A percentile compares a stretch with the other conserved stretches of the same genome.
These are phyloP conservation scores for Solanum lignicaule DNA, from an alignment of 257 asterid genomes.

Conservation along the genomic window DNA sequence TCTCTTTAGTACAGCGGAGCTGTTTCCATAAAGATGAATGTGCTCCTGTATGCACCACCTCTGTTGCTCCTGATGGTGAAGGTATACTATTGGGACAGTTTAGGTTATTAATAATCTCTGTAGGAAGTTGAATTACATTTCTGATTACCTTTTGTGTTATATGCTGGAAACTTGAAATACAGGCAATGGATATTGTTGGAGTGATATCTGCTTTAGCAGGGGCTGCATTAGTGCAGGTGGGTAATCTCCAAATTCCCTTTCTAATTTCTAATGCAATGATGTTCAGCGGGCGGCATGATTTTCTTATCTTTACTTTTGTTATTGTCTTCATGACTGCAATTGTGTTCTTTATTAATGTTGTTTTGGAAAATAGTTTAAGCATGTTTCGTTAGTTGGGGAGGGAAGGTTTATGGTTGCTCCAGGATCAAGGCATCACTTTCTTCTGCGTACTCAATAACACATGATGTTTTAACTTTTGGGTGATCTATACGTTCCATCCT, in stretches of 20 bases:
- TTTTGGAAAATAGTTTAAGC: neutral
- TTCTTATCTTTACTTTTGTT: neutral
- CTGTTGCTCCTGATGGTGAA: slow-evolving; percentile 67
- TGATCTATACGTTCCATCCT: neutral
- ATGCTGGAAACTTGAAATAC: slow-evolving; percentile 18
- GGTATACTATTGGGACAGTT: slow-evolving; percentile 28
- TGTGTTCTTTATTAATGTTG: neutral
- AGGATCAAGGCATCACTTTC: neutral
- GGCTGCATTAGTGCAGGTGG: slow-evolving; percentile 95
- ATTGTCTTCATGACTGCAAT: neutral
- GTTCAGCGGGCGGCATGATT: neutral
- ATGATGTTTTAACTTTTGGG: neutral
- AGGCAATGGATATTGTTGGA: slow-evolving; percentile 88
- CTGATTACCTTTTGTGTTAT: slow-evolving; percentile 1
- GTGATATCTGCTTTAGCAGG: slow-evolving; percentile 80
- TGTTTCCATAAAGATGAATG: slow-evolving; percentile 93
- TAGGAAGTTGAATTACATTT: neutral
- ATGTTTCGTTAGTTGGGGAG: neutral
- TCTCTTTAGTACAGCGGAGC: slow-evolving; percentile 77
- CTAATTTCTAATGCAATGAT: neutral
- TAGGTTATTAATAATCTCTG: neutral
- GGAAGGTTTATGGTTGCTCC: neutral
- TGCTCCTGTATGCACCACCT: slow-evolving; percentile 83
- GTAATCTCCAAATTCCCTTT: slow-evolving; percentile 1
- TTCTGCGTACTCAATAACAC: neutral